phyloP scores from a whole-genome alignment of 2,329 filamentous ascomycete genomes.

The Raffaelea arxii region DNA sequence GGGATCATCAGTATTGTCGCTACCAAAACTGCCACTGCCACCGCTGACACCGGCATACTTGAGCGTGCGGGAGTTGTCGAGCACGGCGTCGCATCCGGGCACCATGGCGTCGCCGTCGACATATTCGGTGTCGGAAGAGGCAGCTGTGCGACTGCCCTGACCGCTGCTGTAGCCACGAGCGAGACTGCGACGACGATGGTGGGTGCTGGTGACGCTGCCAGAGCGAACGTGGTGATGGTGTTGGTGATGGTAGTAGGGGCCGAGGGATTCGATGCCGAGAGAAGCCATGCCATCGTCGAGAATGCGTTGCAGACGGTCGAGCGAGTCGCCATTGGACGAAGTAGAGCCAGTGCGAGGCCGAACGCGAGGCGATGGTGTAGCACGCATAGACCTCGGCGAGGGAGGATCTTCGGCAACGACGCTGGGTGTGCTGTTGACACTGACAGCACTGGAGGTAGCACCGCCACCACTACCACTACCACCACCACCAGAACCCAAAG shows the following conservation, averaged over 20 bases:
- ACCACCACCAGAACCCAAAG: too few relatives aligned
- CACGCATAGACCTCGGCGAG: too few relatives aligned
- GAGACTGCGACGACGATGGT: conserved; percentile 23
- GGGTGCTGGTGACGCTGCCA: not conserved
- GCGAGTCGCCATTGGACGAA: conserved; percentile 59
- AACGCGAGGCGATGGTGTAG: too few relatives aligned
- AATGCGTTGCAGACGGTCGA: conserved; percentile 76
- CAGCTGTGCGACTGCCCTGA: conserved; percentile 36
- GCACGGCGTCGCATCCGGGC: conserved; percentile 69
- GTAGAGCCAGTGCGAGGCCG: conserved; percentile 42
- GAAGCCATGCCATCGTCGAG: conserved; percentile 55
- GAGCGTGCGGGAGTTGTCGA: conserved; percentile 87
- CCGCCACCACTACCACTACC: too few relatives aligned
- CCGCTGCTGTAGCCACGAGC: conserved; percentile 11
- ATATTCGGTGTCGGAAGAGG: conserved; percentile 80
- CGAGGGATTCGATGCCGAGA: conserved; percentile 32
- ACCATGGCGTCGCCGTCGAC: conserved; percentile 73
- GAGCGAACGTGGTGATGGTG: too few relatives aligned
- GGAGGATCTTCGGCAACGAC: conserved; percentile 5
- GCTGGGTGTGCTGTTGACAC: conserved; percentile 3
- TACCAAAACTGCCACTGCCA: conserved; percentile 22
- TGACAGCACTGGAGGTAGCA: too few relatives aligned
- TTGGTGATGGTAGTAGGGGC: not conserved
- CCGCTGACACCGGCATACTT: conserved; percentile 39
- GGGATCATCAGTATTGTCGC: conserved; percentile 28